These are phyloP conservation scores for Mycosphaerelloides madeirae DNA, from an alignment of 2,329 filamentous ascomycete genomes.

Conservation along the genomic window DNA sequence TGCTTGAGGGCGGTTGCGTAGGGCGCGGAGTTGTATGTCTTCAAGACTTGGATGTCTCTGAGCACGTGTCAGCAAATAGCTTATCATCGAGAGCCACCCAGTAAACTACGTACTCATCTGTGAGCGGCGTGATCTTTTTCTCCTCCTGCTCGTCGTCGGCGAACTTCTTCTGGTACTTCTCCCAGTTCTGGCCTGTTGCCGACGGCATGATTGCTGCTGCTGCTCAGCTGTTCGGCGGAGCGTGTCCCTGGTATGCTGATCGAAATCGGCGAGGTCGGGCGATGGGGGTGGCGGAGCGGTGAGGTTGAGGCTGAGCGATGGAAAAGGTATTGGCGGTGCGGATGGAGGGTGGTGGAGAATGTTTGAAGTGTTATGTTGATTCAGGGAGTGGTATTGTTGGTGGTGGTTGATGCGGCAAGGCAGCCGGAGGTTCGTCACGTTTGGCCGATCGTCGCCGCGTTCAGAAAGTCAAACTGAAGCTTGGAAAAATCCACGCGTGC, in stretches of 20 bases:
- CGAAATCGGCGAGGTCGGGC: background rate
- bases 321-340: background rate
- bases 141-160: constrained; percentile 95
- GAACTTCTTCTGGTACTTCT: constrained; percentile 97
- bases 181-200: constrained; percentile 85
- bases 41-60: constrained; percentile 98
- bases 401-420: background rate
- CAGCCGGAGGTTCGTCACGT: background rate
- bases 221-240: constrained; percentile 15
- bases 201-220: constrained; percentile 66
- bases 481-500: background rate
- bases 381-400: background rate
- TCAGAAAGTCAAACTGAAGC: constrained; percentile 1
- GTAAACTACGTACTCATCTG: constrained; percentile 74
- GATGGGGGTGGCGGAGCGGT: constrained; percentile 1
- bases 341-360: constrained; percentile 3
- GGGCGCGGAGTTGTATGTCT: constrained; percentile 95
- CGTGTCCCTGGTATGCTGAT: background rate
- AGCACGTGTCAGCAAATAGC: constrained; percentile 8
- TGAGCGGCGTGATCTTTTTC: constrained; percentile 98
- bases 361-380: constrained; percentile 3
- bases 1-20: constrained; percentile 93
- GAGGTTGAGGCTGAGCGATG: background rate
- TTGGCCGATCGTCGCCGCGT: constrained; percentile 1
- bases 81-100: background rate